Conservation (phyloP, 1,284 basidiomycete species). For the Schizophyllum amplum region DNA sequence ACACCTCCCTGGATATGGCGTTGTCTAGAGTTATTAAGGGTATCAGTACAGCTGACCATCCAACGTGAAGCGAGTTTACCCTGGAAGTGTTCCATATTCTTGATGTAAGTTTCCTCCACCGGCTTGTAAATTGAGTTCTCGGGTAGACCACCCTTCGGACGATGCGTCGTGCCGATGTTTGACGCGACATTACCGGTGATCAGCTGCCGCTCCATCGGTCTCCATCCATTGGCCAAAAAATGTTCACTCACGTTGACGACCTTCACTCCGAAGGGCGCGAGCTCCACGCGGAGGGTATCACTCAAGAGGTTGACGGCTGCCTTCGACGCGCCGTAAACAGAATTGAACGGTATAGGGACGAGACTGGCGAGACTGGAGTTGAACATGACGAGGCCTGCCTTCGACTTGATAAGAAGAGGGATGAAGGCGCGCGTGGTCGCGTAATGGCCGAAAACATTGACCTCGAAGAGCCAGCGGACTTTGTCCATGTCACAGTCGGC, state of each 20-base stretch:
- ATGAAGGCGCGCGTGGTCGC: neutral
- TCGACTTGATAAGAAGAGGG: neutral
- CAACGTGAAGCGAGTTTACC: neutral
- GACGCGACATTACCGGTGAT: constrained; percentile 22
- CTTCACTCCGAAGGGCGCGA: constrained; percentile 4
- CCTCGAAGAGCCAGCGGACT: constrained; percentile 15
- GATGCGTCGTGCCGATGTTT: constrained; percentile 14
- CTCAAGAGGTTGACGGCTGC: neutral
- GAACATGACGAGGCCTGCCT: neutral
- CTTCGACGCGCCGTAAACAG: constrained; percentile 2
- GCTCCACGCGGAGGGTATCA: constrained; percentile 4
- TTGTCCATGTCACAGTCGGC: constrained; percentile 15
- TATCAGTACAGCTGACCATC: neutral
- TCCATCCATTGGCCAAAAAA: neutral
- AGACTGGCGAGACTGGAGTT: constrained; percentile 9
- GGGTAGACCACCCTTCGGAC: constrained; percentile 11
- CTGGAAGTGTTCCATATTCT: constrained; percentile 14
- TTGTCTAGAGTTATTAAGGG: constrained; percentile 6
- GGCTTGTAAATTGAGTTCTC: constrained; percentile 19
- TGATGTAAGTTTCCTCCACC: constrained; percentile 16
- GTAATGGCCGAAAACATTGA: constrained; percentile 16
- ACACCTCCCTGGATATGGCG: constrained; percentile 13
- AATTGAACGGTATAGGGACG: constrained; percentile 15
- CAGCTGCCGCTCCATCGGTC: constrained; percentile 12
- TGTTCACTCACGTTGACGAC: neutral